These are phyloP conservation scores for Chlamydomonas incerta DNA, from an alignment of 139 green algal species.

Conservation along the genomic window DNA sequence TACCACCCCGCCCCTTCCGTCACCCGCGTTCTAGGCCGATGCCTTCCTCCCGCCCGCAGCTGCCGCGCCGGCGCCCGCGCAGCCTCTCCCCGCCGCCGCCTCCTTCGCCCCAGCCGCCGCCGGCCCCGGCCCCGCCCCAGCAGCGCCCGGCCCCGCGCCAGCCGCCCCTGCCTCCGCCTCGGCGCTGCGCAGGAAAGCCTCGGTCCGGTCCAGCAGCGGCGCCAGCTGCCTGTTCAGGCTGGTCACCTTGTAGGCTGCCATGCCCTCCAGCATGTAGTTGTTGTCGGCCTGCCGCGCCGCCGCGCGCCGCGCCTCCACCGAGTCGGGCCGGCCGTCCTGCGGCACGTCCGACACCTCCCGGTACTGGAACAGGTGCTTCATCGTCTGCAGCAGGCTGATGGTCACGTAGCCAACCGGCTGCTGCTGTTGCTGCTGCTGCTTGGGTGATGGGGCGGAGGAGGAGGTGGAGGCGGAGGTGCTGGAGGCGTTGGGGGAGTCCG, in stretches of 20 bases:
- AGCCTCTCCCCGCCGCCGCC: background rate
- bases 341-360: too few species aligned
- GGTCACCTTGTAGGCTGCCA: slow-evolving; percentile 32
- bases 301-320: too few species aligned
- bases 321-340: too few species aligned
- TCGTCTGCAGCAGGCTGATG: slow-evolving; percentile 25
- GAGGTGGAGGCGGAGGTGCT: background rate
- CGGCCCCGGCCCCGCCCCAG: background rate
- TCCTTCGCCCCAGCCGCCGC: background rate
- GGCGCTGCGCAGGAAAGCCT: too few species aligned
- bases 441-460: background rate
- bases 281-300: background rate
- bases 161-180: too few species aligned
- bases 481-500: too few species aligned
- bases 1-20: too few species aligned
- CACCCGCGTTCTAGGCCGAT: too few species aligned
- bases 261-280: background rate
- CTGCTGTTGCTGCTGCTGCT: too few species aligned
- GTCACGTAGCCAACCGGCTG: background rate
- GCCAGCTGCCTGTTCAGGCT: slow-evolving; percentile 30
- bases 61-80: too few species aligned
- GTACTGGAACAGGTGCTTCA: slow-evolving; percentile 21
- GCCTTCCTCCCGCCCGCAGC: too few species aligned
- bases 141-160: too few species aligned
- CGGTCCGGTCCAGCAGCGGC: slow-evolving; percentile 1